These are phyloP conservation scores for Boletus sp. DNA, from an alignment of 768 basidiomycete species.

Conservation along the genomic window DNA sequence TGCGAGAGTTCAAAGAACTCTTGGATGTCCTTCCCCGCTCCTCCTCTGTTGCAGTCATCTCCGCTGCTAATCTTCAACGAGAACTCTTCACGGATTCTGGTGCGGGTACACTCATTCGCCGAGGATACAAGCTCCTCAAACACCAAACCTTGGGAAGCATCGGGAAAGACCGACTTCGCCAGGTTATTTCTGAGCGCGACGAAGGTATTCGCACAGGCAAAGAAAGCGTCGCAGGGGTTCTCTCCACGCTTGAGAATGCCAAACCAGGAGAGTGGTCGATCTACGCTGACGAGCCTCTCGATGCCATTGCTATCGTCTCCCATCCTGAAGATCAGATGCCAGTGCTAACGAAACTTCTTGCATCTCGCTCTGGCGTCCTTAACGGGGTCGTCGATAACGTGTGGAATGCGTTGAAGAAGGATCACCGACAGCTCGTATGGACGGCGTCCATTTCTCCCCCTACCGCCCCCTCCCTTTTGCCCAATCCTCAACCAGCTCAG, in stretches of 20 bases:
- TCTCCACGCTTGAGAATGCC: conserved; percentile 56
- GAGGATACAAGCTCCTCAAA: conserved; percentile 97
- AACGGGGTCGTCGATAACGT: conserved; percentile 98
- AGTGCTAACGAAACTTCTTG: conserved; percentile 89
- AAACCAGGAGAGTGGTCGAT: conserved; percentile 86
- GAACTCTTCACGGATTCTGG: conserved; percentile 99
- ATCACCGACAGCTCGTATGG: conserved; percentile 94
- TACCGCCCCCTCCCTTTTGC: conserved; percentile 6
- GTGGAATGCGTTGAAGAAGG: conserved; percentile 93
- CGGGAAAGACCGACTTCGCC: conserved; percentile 91
- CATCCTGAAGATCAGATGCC: conserved; percentile 88
- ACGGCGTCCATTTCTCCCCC: conserved; percentile 67
- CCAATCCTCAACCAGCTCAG: conserved; percentile 10
- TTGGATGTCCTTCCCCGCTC: conserved; percentile 97
- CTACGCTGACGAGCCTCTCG: conserved; percentile 98
- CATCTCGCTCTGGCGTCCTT: conserved; percentile 84
- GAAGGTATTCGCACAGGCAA: conserved; percentile 83
- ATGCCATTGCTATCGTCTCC: conserved; percentile 91
- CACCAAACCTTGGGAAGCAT: conserved; percentile 77
- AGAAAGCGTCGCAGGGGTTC: conserved; percentile 83
- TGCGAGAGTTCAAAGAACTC: conserved; percentile 98
- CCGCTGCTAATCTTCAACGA: conserved; percentile 87
- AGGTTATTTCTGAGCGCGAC: conserved; percentile 94
- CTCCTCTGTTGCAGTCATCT: conserved; percentile 98
- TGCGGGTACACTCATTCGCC: conserved; percentile 95